These are phyloP conservation scores for Scheffersomyces titani DNA, from an alignment of 1,139 yeast genomes.

Conservation along the genomic window DNA sequence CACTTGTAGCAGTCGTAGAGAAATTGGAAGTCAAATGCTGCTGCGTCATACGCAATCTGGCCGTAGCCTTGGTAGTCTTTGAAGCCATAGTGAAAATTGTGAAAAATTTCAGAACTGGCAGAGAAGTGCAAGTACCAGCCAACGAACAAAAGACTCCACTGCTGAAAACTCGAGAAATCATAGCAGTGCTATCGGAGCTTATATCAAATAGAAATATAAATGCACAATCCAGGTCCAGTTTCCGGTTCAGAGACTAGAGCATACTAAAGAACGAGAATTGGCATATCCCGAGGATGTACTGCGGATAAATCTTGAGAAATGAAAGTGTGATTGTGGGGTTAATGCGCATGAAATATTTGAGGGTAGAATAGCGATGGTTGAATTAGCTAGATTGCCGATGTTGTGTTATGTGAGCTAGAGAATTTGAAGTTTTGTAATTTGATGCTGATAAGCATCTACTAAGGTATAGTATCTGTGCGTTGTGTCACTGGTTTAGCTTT, in stretches of 20 bases:
- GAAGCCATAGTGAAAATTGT: background rate
- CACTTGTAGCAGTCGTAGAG: constrained; percentile 4
- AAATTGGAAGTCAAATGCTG: constrained; percentile 19
- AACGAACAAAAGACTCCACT: background rate
- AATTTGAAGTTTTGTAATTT: background rate
- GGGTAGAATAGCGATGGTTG: background rate
- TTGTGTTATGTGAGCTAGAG: background rate
- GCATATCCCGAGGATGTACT: background rate
- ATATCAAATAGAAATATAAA: background rate
- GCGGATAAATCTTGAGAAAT: background rate
- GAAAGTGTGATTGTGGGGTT: background rate
- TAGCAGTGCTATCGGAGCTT: background rate
- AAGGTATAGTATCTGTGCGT: no score
- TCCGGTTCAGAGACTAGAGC: background rate
- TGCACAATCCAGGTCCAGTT: background rate
- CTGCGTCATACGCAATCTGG: constrained; percentile 20
- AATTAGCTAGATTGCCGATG: background rate
- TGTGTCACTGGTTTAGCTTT: no score
- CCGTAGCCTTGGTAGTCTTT: constrained; percentile 13
- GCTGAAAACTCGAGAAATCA: background rate
- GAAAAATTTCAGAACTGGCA: background rate
- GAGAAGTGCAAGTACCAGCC: background rate
- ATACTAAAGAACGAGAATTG: background rate
- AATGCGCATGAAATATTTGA: background rate
- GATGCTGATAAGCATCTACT: background rate